Evolutionary conservation across 2,329 filamentous ascomycete species (phyloP), one percentile per base, ranked within the genome.

Genomic region (Pestalotiopsis sp.): DNA sequence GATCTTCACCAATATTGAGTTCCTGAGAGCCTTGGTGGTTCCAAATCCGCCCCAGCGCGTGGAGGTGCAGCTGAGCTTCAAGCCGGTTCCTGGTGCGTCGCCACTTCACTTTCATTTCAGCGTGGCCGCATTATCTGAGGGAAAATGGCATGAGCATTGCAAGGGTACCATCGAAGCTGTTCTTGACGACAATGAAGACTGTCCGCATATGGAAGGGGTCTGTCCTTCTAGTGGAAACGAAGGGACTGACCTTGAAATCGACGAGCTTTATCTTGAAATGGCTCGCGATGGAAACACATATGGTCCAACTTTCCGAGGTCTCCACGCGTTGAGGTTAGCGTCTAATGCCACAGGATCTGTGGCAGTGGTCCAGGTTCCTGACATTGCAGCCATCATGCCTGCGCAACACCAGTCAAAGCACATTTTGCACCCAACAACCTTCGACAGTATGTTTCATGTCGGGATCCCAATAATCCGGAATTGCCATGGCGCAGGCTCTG

Each of bases 391-490:
- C 20, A 11, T 66, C 25, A 72, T 72, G 71, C 71, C 71, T 20
- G 56, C 41, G 7, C 27, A 62, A 14, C 49, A 67, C 58, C 66
- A 68, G 12, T 17, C 13, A 14, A 31, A 52, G 11, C 69, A 72
- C 31, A 13, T 72, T 3, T 66, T 72, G 14, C 69, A 73, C 23
- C 72, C 72, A 2, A 60, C 70, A 1, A 71, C 70, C 2, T 63
- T 73, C 4, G 72, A 73, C 49, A 65, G 65, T 45, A 45, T 71
- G 11, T 59, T 72, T 2, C 71, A 72, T 36, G 69, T 65, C 2
- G 61, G 27, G 1, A 36, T 72, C 13, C 71, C 70, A 7, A 27
- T 72, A 13, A 62, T 69, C 1, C 57, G 36, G 9, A 57, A 49
- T 14, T 11, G 31, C 4, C 45, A 68, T 6, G 71, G 70, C 7